Evolutionary conservation across 2,329 filamentous ascomycete species (phyloP), one percentile per base, ranked within the genome.

Genomic region (Talaromyces verruculosus): DNA sequence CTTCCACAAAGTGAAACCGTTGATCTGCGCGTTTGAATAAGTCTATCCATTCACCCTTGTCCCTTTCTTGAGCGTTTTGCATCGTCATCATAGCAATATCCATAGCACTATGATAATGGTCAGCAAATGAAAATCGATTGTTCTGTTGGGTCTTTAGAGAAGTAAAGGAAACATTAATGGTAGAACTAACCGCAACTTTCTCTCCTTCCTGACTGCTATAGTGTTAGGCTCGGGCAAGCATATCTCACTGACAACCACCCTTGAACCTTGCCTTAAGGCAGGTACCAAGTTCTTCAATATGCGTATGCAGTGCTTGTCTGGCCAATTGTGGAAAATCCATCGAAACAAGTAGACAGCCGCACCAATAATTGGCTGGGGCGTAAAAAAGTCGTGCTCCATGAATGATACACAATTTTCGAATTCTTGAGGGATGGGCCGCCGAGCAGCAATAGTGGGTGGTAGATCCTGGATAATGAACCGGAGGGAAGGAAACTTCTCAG

Each of bases 381-480:
- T 55, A 49, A 69, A 73, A 62, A 73, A 72, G 66, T 74, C 70
- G 63, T 74, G 69, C 37, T 65, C 65, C 69, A 68, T 67, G 64
- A 72, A 72, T 5, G 49, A 64, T 57, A 72, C 33, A 22, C 66
- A 61, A 17, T 62, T 61, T 11, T 62, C 33, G 19, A 67, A 41
- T 8, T 49, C 47, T 11, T 59, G 10, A 13, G 63, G 59, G 2
- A 67, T 61, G 47, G 25, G 22, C 2, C 37, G 55, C 13, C 39
- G 43, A 30, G 51, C 53, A 15, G 77, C 68, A 28, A 73, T 69
- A 6, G 77, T 77, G 41, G 79, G 71, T 5, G 76, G 73, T 13
- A 84, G 75, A 67, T 84, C 82, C 67, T 84, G 80, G 0, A 84
- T 85, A 33, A 87, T 75, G 71, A 87, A 87, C 63, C 78, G 80